Evolutionary conservation across 768 basidiomycete species (phyloP).

Genomic region (Gelatoporia subvermispora): DNA sequence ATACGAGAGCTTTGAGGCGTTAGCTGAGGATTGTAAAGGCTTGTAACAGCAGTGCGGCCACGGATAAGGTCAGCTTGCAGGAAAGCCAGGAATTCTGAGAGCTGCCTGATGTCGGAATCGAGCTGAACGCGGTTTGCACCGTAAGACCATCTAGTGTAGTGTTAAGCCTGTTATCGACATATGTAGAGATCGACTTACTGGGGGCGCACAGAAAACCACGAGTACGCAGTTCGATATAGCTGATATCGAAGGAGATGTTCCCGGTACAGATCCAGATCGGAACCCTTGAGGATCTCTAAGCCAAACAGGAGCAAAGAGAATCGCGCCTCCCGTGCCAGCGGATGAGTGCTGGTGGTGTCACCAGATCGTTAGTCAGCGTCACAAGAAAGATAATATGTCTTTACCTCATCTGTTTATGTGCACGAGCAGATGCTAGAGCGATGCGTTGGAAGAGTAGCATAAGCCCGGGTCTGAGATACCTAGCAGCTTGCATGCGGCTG

Average conservation of each 20-base stretch:
- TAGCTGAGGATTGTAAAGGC: constrained; percentile 49
- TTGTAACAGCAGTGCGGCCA: constrained; percentile 53
- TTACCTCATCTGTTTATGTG: constrained; percentile 72
- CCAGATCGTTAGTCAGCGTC: not conserved
- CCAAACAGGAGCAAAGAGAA: constrained; percentile 92
- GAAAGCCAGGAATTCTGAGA: constrained; percentile 78
- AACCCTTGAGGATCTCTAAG: constrained; percentile 87
- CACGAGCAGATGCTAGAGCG: constrained; percentile 74
- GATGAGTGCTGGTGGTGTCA: constrained; percentile 64
- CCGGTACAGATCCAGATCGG: constrained; percentile 75
- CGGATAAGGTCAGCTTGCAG: constrained; percentile 71
- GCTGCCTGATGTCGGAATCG: constrained; percentile 79
- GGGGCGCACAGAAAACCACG: constrained; percentile 92
- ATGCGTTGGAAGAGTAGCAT: constrained; percentile 83
- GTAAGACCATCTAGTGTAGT: constrained; percentile 78
- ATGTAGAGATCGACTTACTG: constrained; percentile 54
- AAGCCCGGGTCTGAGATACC: constrained; percentile 79
- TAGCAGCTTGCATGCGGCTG: constrained; percentile 89
- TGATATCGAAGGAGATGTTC: constrained; percentile 71
- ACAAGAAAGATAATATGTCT: constrained; percentile 1
- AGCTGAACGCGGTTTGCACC: constrained; percentile 92
- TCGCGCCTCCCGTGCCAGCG: constrained; percentile 83
- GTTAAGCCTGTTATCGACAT: not conserved
- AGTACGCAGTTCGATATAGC: constrained; percentile 76
- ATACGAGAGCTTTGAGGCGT: constrained; percentile 21